These are phyloP conservation scores for Lunularia cruciata DNA, from an alignment of 225 moss, liverwort and hornwort species.

Conservation along the genomic window DNA sequence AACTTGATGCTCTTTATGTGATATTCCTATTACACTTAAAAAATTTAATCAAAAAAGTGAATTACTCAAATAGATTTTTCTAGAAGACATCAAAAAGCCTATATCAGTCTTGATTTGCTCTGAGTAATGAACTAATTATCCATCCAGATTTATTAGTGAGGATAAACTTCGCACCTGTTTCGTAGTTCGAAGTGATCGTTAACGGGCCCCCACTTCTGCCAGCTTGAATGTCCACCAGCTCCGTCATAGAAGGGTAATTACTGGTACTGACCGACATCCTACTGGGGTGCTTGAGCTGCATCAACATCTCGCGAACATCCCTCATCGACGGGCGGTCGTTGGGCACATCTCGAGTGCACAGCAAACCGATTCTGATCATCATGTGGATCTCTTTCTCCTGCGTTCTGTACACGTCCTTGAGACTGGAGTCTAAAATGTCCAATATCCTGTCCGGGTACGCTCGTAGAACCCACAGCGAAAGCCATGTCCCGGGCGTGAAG, in stretches of 20 bases:
- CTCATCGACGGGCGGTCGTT: slow-evolving; percentile 34
- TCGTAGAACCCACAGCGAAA: slow-evolving; percentile 35
- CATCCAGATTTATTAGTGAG: neutral
- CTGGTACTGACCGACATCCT: neutral
- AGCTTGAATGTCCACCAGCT: slow-evolving; percentile 3
- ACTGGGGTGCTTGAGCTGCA: slow-evolving; percentile 5
- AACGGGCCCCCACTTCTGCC: neutral
- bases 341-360: slow-evolving; percentile 31
- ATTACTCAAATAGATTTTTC: neutral
- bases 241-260: slow-evolving; percentile 13
- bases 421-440: slow-evolving; percentile 27
- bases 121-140: neutral
- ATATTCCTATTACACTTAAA: too few relatives aligned
- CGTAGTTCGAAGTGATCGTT: neutral
- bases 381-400: slow-evolving; percentile 23
- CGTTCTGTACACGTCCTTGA: slow-evolving; percentile 13
- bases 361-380: slow-evolving; percentile 27
- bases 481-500: slow-evolving; percentile 21
- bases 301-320: slow-evolving; percentile 31
- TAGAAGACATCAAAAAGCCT: neutral
- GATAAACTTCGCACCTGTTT: neutral
- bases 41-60: neutral
- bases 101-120: neutral
- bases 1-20: neutral
- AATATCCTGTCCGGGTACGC: slow-evolving; percentile 9